Evolutionary conservation across 2,329 filamentous ascomycete species (phyloP).

Genomic region (Drechslerella dactyloides): DNA sequence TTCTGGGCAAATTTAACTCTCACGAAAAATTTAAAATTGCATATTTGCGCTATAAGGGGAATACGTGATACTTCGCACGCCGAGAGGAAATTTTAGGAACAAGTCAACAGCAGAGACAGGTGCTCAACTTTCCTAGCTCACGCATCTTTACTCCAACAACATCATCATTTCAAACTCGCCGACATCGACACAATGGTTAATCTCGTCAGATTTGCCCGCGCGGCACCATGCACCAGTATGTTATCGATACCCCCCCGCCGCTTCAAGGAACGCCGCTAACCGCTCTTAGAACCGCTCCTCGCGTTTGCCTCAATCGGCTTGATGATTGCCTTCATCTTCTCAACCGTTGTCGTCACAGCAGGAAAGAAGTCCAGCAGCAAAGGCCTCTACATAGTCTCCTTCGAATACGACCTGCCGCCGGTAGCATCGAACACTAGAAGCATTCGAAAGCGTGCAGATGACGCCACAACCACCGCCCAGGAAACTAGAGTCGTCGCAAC

Average conservation of each 20-base stretch:
- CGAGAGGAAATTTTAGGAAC: slow-evolving; percentile 28
- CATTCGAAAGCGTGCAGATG: slow-evolving; percentile 34
- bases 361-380: slow-evolving; percentile 49
- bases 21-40: slow-evolving; percentile 28
- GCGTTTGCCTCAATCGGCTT: slow-evolving; percentile 51
- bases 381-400: slow-evolving; percentile 54
- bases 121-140: slow-evolving; percentile 21
- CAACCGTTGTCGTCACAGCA: slow-evolving; percentile 53
- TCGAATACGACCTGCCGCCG: slow-evolving; percentile 50
- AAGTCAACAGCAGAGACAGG: slow-evolving; percentile 17
- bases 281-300: slow-evolving; percentile 51
- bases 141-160: slow-evolving; percentile 16
- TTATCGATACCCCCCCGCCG: not conserved
- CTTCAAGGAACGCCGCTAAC: slow-evolving; percentile 1
- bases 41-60: slow-evolving; percentile 31
- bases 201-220: slow-evolving; percentile 42
- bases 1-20: slow-evolving; percentile 32
- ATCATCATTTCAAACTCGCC: slow-evolving; percentile 5
- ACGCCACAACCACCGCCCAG: slow-evolving; percentile 25
- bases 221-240: slow-evolving; percentile 50
- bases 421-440: slow-evolving; percentile 4
- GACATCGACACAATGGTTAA: slow-evolving; percentile 34
- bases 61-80: slow-evolving; percentile 20
- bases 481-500: slow-evolving; percentile 29
- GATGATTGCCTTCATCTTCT: slow-evolving; percentile 54